These are phyloP conservation scores for Cenchrus purpureus DNA, from an alignment of 176 grass and related monocot genomes.

Conservation along the genomic window DNA sequence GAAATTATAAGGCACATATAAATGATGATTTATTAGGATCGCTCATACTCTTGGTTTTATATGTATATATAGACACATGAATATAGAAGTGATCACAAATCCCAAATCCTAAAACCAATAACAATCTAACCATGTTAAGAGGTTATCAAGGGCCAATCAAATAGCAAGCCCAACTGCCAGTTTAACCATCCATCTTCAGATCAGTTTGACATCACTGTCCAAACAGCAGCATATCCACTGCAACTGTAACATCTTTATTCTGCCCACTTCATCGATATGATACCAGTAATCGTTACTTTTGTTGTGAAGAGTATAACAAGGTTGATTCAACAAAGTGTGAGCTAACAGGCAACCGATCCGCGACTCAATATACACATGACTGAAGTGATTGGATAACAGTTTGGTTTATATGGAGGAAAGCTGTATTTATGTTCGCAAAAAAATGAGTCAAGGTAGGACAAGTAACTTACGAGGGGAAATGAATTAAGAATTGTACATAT, in stretches of 20 bases:
- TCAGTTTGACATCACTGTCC: neutral
- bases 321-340: constrained; percentile 4
- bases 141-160: neutral
- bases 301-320: constrained; percentile 13
- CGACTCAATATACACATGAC: neutral
- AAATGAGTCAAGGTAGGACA: constrained; percentile 14
- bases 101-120: neutral
- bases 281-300: neutral
- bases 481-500: constrained; percentile 78
- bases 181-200: neutral
- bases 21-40: neutral
- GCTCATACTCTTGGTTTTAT: neutral
- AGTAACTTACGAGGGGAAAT: constrained; percentile 93
- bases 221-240: constrained; percentile 3
- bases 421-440: neutral
- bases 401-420: neutral
- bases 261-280: neutral
- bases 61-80: neutral
- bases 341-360: constrained; percentile 11
- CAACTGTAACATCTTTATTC: neutral
- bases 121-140: neutral
- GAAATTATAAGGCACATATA: neutral
- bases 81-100: neutral
- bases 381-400: constrained; percentile 20
- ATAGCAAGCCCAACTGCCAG: constrained; percentile 8